Evolutionary conservation across 2,329 filamentous ascomycete genomes (phyloP).

Genomic region (Colletotrichum eleusines): DNA sequence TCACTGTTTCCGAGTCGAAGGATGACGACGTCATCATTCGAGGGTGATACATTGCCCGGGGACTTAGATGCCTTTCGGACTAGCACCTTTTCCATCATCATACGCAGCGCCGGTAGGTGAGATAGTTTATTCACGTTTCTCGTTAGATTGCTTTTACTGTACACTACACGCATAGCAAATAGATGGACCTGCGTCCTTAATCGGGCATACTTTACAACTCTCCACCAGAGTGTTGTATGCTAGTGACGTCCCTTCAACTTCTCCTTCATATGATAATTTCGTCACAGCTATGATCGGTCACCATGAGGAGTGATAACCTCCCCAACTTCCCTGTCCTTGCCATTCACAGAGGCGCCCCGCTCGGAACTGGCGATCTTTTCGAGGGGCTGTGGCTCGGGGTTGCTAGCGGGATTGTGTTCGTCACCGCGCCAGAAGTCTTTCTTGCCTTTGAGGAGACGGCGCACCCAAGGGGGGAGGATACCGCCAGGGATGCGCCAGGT

Average conservation of each 20-base stretch:
- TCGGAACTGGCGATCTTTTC: slow-evolving; percentile 44
- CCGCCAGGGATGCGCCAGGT: slow-evolving; percentile 82
- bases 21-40: not conserved
- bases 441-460: slow-evolving; percentile 73
- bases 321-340: slow-evolving; percentile 37
- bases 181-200: not conserved
- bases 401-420: slow-evolving; percentile 44
- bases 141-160: slow-evolving; percentile 14
- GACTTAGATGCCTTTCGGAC: not conserved
- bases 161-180: slow-evolving; percentile 10
- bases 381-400: slow-evolving; percentile 32
- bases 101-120: not conserved
- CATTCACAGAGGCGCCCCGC: slow-evolving; percentile 33
- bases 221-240: not conserved
- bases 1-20: not conserved
- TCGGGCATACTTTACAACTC: slow-evolving; percentile 12
- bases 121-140: not conserved
- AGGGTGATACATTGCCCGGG: not conserved
- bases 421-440: slow-evolving; percentile 77
- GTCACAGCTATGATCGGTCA: slow-evolving; percentile 1
- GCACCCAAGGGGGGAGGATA: slow-evolving; percentile 79
- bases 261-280: not conserved
- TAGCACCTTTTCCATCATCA: not conserved
- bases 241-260: not conserved
- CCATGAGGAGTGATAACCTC: slow-evolving; percentile 36